Percentiles rank a stretch among this genome's conserved stretches.
Evolutionary conservation across 2,329 filamentous ascomycete genomes (phyloP).

Genomic region (Hymenoscyphus salicellus): DNA sequence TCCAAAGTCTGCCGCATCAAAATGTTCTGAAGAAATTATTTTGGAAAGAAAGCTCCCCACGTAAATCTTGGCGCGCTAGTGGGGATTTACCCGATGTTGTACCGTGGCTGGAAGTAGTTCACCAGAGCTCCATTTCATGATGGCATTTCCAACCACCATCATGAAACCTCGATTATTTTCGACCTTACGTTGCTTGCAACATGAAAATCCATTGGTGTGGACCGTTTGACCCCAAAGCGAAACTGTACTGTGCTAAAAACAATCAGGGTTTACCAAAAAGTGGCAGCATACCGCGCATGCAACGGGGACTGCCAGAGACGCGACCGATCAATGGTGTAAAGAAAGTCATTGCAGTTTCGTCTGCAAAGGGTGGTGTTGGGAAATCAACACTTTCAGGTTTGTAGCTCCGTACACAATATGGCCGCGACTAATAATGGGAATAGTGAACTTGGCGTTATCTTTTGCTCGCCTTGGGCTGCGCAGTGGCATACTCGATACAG

Average conservation of each 20-base stretch:
- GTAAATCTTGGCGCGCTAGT: slow-evolving; percentile 29
- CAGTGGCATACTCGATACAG: slow-evolving; percentile 86
- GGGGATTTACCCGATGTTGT: slow-evolving; percentile 17
- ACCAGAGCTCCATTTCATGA: background rate
- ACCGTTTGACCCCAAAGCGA: background rate
- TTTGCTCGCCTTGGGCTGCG: slow-evolving; percentile 79
- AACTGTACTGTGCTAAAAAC: background rate
- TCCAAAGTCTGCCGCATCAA: slow-evolving; percentile 2
- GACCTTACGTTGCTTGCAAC: slow-evolving; percentile 51
- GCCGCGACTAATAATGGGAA: slow-evolving; percentile 26
- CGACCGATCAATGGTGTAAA: slow-evolving; percentile 78
- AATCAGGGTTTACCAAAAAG: slow-evolving; percentile 77
- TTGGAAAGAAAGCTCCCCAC: slow-evolving; percentile 23
- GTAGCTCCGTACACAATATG: slow-evolving; percentile 21
- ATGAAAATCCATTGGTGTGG: slow-evolving; percentile 85
- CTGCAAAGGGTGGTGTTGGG: slow-evolving; percentile 95
- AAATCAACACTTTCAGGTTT: slow-evolving; percentile 88
- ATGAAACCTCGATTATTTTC: slow-evolving; percentile 52
- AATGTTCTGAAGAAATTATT: slow-evolving; percentile 19
- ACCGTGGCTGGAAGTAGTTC: background rate
- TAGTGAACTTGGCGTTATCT: slow-evolving; percentile 78
- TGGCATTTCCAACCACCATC: background rate
- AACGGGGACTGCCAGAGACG: slow-evolving; percentile 76
- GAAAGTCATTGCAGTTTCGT: slow-evolving; percentile 95
- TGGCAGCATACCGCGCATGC: slow-evolving; percentile 70